Evolutionary conservation across 805 yeast genomes (phyloP).

Genomic region (Peterozyma toletana): DNA sequence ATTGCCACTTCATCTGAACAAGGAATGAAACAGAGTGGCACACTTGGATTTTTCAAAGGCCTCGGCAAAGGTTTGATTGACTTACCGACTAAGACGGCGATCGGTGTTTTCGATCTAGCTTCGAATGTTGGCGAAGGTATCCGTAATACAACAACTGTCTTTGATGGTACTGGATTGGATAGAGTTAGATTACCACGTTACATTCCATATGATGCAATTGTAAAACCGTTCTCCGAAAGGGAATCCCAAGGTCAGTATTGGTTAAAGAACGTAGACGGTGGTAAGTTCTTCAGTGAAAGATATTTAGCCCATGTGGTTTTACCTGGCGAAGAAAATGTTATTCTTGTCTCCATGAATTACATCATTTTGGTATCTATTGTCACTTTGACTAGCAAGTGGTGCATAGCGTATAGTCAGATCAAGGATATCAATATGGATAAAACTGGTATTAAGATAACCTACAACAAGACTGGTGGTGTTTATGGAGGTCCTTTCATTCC

Average conservation of each 20-base stretch:
- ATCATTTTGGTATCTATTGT: constrained; percentile 64
- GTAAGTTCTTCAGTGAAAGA: constrained; percentile 59
- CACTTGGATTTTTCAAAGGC: constrained; percentile 89
- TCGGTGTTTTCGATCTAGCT: constrained; percentile 90
- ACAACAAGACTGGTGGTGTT: constrained; percentile 24
- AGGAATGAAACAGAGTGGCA: constrained; percentile 79
- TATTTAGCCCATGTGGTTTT: constrained; percentile 83
- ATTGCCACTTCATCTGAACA: constrained; percentile 85
- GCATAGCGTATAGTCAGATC: constrained; percentile 53
- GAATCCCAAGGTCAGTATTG: constrained; percentile 94
- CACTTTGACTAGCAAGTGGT: constrained; percentile 63
- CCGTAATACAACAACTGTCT: constrained; percentile 83
- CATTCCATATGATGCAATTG: constrained; percentile 60
- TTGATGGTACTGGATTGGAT: constrained; percentile 70
- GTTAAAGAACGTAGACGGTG: constrained; percentile 81
- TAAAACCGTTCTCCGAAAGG: constrained; percentile 68
- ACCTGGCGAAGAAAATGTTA: constrained; percentile 73
- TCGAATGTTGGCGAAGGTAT: constrained; percentile 92
- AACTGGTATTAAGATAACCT: constrained; percentile 67
- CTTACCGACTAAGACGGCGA: constrained; percentile 92
- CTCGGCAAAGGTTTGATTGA: constrained; percentile 94
- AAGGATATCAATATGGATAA: constrained; percentile 68
- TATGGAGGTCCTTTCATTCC: constrained; percentile 60
- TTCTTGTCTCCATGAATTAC: constrained; percentile 65
- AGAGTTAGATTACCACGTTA: constrained; percentile 80